Evolutionary conservation across 352 stramenopile species (phyloP).

Genomic region (Pythium aristosporum): DNA sequence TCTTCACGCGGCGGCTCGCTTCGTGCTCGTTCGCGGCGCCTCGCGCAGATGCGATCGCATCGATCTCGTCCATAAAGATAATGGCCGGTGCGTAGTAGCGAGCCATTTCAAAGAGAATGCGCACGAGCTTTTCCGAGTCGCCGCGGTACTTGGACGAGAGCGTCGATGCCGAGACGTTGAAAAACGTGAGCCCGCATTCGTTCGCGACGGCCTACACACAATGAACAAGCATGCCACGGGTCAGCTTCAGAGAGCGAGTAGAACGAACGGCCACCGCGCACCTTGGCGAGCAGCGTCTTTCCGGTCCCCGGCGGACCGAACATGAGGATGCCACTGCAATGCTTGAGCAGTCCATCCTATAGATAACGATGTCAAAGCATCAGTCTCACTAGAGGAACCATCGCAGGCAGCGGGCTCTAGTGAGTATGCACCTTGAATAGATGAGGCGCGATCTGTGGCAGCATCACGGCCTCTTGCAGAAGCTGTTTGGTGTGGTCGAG

Average conservation of each 20-base stretch:
- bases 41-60: slow-evolving; percentile 87
- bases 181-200: slow-evolving; percentile 97
- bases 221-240: background rate
- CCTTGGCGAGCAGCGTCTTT: slow-evolving; percentile 99
- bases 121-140: slow-evolving; percentile 95
- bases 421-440: slow-evolving; percentile 49
- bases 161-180: slow-evolving; percentile 95
- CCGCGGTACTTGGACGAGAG: slow-evolving; percentile 93
- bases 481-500: slow-evolving; percentile 83
- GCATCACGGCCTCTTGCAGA: slow-evolving; percentile 84
- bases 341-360: slow-evolving; percentile 66
- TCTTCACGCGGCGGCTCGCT: slow-evolving; percentile 83
- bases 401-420: background rate
- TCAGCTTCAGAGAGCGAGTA: background rate
- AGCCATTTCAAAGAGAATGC: slow-evolving; percentile 98
- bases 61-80: slow-evolving; percentile 99
- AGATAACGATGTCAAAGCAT: background rate
- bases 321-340: slow-evolving; percentile 83
- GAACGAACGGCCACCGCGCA: background rate
- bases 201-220: slow-evolving; percentile 93
- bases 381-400: background rate
- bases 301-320: slow-evolving; percentile 96
- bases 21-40: slow-evolving; percentile 83
- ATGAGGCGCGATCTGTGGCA: slow-evolving; percentile 82
- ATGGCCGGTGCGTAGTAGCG: slow-evolving; percentile 96